phyloP scores from a whole-genome alignment of 2,329 filamentous ascomycete species.

The Clarireedia monteithiana region DNA sequence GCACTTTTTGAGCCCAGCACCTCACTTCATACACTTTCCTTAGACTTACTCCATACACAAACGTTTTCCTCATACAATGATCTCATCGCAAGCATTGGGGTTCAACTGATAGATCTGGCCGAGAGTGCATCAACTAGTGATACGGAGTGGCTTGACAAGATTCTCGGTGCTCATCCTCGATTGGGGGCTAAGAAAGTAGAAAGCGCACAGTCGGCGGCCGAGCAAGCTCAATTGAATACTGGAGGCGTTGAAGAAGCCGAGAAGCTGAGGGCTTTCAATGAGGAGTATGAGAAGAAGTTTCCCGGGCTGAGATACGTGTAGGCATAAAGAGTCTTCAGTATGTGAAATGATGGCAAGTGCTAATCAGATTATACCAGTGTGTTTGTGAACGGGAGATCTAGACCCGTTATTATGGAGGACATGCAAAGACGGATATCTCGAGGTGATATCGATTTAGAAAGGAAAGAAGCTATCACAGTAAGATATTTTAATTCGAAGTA shows the following conservation, averaged over 20 bases:
- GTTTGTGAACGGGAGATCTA: constrained; percentile 77
- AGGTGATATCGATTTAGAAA: constrained; percentile 58
- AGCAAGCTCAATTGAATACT: constrained; percentile 68
- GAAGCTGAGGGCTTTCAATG: constrained; percentile 57
- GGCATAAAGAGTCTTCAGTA: background rate
- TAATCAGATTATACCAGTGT: constrained; percentile 41
- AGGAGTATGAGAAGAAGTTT: constrained; percentile 71
- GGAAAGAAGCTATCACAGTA: constrained; percentile 68
- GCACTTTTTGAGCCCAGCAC: constrained; percentile 77
- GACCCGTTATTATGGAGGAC: constrained; percentile 70
- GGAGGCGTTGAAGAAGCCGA: constrained; percentile 48
- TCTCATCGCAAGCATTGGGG: constrained; percentile 59
- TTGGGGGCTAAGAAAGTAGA: constrained; percentile 75
- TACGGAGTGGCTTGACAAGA: constrained; percentile 54
- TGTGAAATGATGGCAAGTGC: constrained; percentile 4
- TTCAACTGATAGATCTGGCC: constrained; percentile 53
- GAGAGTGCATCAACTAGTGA: constrained; percentile 42
- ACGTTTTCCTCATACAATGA: constrained; percentile 59
- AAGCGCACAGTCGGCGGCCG: constrained; percentile 71
- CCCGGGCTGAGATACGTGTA: constrained; percentile 77
- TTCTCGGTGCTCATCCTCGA: constrained; percentile 75
- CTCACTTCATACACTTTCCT: constrained; percentile 63
- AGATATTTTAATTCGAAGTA: constrained; percentile 1
- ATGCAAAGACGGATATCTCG: constrained; percentile 69
- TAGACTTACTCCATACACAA: constrained; percentile 55